These are phyloP conservation scores for Ogataea nakhonphanomensis DNA, from an alignment of 805 yeast species.

Conservation along the genomic window DNA sequence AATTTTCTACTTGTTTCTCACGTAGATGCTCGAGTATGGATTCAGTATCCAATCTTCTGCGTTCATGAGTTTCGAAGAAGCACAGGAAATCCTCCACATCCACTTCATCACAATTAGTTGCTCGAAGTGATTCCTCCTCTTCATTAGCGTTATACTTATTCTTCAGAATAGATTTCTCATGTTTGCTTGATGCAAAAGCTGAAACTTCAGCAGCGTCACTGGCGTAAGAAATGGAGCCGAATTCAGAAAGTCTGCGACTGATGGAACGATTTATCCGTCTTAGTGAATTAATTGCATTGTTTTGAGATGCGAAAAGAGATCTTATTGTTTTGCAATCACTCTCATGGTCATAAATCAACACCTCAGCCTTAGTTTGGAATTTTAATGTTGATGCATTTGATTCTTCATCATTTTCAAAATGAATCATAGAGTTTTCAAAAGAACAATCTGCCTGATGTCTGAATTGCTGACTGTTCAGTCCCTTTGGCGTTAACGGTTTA, in stretches of 20 bases:
- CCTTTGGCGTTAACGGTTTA: neutral
- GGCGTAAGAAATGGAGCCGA: slow-evolving; percentile 5
- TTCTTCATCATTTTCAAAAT: neutral
- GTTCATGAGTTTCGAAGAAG: slow-evolving; percentile 36
- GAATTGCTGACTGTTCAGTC: no score
- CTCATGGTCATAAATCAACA: slow-evolving; percentile 22
- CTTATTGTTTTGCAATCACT: slow-evolving; percentile 22
- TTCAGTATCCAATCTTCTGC: slow-evolving; percentile 33
- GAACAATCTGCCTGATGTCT: no score
- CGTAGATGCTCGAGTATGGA: slow-evolving; percentile 33
- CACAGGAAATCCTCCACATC: slow-evolving; percentile 35
- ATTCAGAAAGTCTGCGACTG: slow-evolving; percentile 16
- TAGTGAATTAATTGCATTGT: slow-evolving; percentile 11
- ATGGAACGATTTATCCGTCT: slow-evolving; percentile 21
- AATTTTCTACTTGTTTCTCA: slow-evolving; percentile 37
- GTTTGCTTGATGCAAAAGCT: neutral
- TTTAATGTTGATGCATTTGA: slow-evolving; percentile 9
- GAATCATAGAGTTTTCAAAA: neutral
- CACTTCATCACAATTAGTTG: slow-evolving; percentile 37
- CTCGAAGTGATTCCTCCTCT: slow-evolving; percentile 35
- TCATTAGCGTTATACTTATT: slow-evolving; percentile 33
- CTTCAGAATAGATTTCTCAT: slow-evolving; percentile 37
- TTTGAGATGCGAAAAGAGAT: slow-evolving; percentile 14
- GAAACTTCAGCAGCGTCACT: neutral
- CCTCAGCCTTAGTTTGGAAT: slow-evolving; percentile 24